Base-by-base conservation (phyloP, 2,329 filamentous ascomycete species). In the Metarhizium humberi region DNA sequence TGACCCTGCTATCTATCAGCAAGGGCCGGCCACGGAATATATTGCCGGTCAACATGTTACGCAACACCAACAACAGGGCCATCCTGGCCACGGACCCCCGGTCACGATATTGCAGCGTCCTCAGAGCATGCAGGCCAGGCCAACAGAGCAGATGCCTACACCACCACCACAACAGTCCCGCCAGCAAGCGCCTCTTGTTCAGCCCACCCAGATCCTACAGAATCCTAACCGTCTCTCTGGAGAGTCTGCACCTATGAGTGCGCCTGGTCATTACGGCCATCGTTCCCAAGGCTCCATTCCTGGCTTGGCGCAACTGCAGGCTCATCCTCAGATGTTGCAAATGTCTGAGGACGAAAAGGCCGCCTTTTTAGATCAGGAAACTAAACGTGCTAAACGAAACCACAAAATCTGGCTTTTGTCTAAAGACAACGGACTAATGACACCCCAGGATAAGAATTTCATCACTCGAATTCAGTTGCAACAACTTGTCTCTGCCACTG, bases 371-470 rank as follows among this genome's bases (percentile, higher is more conserved):
- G 85, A 90, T 60, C 92, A 96, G 69, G 94, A 99, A 70, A 92
- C 92, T 0, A 94, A 92, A 72, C 85, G 94, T 52, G 92, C 94
- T 6, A 99, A 99, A 78, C 84, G 94, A 46, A 97, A 99, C 67
- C 92, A 97, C 75, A 99, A 99, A 77, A 97, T 99, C 59, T 92
- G 92, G 74, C 78, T 95, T 46, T 75, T 96, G 53, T 95, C 90
- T 29, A 91, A 90, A 73, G 91, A 95, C 64, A 99, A 99, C 66
- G 94, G 94, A 29, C 75, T 99, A 58, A 99, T 99, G 94, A 99
- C 94, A 4, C 94, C 94, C 0, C 92, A 97, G 67, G 94, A 99
- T 73, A 99, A 99, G 78, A 99, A 96, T 69, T 99, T 97, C 72
- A 96, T 99, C 62, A 97, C 94, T 5, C 86, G 94, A 18, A 99